Evolutionary conservation across 2,329 filamentous ascomycete genomes (phyloP).

Genomic region (Aspergillus tubingensis): DNA sequence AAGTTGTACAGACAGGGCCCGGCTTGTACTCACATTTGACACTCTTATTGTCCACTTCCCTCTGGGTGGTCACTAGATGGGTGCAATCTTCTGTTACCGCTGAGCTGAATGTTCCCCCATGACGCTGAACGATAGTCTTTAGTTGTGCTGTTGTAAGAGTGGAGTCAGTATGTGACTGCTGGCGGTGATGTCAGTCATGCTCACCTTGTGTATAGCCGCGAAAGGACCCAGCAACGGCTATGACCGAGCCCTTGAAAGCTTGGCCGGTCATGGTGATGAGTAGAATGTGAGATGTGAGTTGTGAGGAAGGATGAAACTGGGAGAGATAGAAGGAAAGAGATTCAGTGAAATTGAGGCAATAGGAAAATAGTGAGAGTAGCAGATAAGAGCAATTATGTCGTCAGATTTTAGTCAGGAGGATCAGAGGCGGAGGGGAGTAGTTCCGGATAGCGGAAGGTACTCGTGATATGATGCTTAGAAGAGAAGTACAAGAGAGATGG

Average conservation of each 20-base stretch:
- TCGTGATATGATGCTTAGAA: background rate
- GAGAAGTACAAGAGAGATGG: background rate
- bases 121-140: slow-evolving; percentile 32
- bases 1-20: slow-evolving; percentile 42
- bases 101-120: slow-evolving; percentile 37
- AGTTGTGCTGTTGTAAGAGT: slow-evolving; percentile 10
- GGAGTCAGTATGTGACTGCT: slow-evolving; percentile 1
- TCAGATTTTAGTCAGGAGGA: background rate
- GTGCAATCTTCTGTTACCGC: slow-evolving; percentile 37
- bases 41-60: slow-evolving; percentile 39
- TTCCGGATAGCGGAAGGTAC: background rate
- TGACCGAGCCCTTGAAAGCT: slow-evolving; percentile 34
- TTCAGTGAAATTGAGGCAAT: background rate
- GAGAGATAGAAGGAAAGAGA: background rate
- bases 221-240: slow-evolving; percentile 65
- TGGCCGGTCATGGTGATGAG: slow-evolving; percentile 10
- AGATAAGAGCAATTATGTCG: background rate
- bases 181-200: background rate
- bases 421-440: background rate
- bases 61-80: slow-evolving; percentile 41
- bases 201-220: slow-evolving; percentile 54
- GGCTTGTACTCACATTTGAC: slow-evolving; percentile 37
- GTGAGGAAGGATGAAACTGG: background rate
- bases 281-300: background rate
- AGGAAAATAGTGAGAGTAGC: background rate